Conservation (phyloP, 1,284 basidiomycete genomes). For the Pascua guehoae region DNA sequence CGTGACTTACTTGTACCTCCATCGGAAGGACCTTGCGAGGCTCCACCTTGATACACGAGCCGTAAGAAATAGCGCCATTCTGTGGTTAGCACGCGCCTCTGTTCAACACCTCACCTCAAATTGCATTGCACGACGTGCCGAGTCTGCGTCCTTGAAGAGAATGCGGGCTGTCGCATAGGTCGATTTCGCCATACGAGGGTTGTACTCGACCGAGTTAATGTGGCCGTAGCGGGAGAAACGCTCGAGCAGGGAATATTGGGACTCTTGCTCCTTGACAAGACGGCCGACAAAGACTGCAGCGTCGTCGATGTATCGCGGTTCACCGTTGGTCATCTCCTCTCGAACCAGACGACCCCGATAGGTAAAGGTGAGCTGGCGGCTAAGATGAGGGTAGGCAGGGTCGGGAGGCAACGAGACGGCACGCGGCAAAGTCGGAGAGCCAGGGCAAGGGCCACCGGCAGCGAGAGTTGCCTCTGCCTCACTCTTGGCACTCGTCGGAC, state of each 20-base stretch:
- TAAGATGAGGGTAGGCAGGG: slow-evolving; percentile 10
- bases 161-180: slow-evolving; percentile 29
- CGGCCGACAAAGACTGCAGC: slow-evolving; percentile 32
- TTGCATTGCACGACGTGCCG: slow-evolving; percentile 26
- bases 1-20: slow-evolving; percentile 30
- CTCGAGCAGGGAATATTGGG: slow-evolving; percentile 17
- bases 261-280: slow-evolving; percentile 30
- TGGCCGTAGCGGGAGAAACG: slow-evolving; percentile 36
- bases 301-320: slow-evolving; percentile 27
- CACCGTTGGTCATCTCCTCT: slow-evolving; percentile 15
- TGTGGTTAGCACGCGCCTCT: neutral
- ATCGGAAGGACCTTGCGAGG: slow-evolving; percentile 25
- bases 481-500: neutral
- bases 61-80: slow-evolving; percentile 28
- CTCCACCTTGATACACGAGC: slow-evolving; percentile 30
- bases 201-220: slow-evolving; percentile 32
- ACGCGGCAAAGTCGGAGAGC: no score
- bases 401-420: no score
- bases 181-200: slow-evolving; percentile 7
- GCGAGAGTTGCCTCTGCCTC: neutral
- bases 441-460: neutral
- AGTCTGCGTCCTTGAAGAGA: slow-evolving; percentile 22
- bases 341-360: slow-evolving; percentile 28
- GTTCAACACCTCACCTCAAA: slow-evolving; percentile 26
- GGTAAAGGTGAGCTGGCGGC: slow-evolving; percentile 15